phyloP scores from a whole-genome alignment of 306 rosid species.

The Castanea sativa region DNA sequence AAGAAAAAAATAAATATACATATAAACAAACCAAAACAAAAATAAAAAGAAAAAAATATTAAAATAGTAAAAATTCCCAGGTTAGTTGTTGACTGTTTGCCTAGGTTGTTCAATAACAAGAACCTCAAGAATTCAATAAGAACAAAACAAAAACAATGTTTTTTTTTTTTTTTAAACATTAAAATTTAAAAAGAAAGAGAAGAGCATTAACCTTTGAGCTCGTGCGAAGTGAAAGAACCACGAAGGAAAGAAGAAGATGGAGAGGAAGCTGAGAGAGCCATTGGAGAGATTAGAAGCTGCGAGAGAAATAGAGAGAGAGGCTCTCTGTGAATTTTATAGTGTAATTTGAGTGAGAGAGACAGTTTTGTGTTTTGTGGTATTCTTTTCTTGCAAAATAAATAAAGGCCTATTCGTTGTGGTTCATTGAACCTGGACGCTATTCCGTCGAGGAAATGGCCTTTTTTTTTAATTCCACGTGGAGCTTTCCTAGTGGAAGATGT shows the following conservation, averaged over 20 bases:
- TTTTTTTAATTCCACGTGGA: conserved; percentile 20
- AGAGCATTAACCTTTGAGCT: conserved; percentile 46
- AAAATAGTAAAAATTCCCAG: too few species aligned
- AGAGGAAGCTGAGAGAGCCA: conserved; percentile 64
- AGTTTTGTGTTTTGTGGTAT: too few species aligned
- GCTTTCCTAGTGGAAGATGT: background rate
- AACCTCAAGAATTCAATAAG: background rate
- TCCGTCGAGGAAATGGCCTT: background rate
- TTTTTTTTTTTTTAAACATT: background rate
- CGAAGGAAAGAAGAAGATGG: conserved; percentile 41
- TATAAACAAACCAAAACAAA: background rate
- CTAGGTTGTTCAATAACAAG: background rate
- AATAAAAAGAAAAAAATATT: too few species aligned
- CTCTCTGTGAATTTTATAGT: background rate
- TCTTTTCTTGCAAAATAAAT: conserved; percentile 1
- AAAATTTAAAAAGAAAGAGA: background rate
- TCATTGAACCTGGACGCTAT: conserved; percentile 54
- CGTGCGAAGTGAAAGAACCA: conserved; percentile 25
- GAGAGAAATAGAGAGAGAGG: too few species aligned
- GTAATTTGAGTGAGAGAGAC: background rate
- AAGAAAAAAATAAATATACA: background rate
- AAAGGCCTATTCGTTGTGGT: conserved; percentile 23
- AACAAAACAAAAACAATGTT: background rate
- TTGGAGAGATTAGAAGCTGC: conserved; percentile 8
- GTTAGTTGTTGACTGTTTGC: too few species aligned